Percentiles rank a stretch among this genome's conserved stretches.
Evolutionary conservation across 768 basidiomycete genomes (phyloP).

Genomic region (Pisolithus orientalis): DNA sequence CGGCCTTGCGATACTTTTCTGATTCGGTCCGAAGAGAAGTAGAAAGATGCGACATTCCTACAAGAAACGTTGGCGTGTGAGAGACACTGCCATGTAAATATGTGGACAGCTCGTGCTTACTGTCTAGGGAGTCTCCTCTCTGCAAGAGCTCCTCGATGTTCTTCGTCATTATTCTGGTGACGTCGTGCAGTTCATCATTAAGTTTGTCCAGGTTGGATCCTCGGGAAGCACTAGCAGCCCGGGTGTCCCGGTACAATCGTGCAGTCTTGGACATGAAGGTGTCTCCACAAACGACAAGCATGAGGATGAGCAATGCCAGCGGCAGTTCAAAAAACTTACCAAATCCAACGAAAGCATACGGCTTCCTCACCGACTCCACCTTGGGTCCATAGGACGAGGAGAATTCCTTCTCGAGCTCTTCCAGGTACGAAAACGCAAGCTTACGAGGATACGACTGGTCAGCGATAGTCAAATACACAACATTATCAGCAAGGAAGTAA

Average conservation of each 20-base stretch:
- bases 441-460: constrained; percentile 98
- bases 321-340: constrained; percentile 47
- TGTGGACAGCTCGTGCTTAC: constrained; percentile 44
- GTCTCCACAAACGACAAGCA: constrained; percentile 43
- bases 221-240: constrained; percentile 68
- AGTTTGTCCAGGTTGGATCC: constrained; percentile 73
- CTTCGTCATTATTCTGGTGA: constrained; percentile 99
- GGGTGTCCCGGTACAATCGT: constrained; percentile 88
- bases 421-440: constrained; percentile 94
- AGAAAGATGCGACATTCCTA: constrained; percentile 96
- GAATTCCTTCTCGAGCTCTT: constrained; percentile 96
- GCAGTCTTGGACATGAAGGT: constrained; percentile 99
- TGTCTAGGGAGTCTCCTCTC: constrained; percentile 95
- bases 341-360: constrained; percentile 99
- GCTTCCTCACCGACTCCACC: constrained; percentile 87
- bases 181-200: constrained; percentile 96
- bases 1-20: constrained; percentile 94
- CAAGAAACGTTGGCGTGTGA: constrained; percentile 2
- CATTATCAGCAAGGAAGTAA: constrained; percentile 92
- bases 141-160: constrained; percentile 99
- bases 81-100: background rate
- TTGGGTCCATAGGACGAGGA: constrained; percentile 86
- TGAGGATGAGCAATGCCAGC: background rate
- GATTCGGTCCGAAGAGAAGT: constrained; percentile 93
- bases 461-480: constrained; percentile 90